Evolutionary conservation across 257 asterid genomes (phyloP).

Genomic region (Ehretia macrophylla): DNA sequence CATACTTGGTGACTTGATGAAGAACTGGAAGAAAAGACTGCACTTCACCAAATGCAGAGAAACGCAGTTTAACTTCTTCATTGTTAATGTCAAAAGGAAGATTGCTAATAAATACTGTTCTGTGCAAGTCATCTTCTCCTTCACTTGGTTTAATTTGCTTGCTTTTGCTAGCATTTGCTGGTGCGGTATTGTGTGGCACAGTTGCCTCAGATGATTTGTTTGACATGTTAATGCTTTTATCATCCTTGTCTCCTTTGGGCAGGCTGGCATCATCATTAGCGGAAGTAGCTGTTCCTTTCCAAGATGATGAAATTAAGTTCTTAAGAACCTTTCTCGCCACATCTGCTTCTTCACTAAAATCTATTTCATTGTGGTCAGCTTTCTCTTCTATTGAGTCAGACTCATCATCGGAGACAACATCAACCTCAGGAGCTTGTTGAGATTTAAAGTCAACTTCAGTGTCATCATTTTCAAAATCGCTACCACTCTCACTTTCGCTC

Average conservation of each 20-base stretch:
- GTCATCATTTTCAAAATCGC: constrained; percentile 46
- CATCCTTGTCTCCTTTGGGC: constrained; percentile 34
- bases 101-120: constrained; percentile 76
- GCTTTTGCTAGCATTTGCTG: constrained; percentile 15
- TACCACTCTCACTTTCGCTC: constrained; percentile 34
- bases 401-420: constrained; percentile 36
- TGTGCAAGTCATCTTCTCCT: constrained; percentile 68
- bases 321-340: constrained; percentile 70
- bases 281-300: constrained; percentile 25
- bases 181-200: constrained; percentile 10
- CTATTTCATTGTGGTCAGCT: constrained; percentile 32
- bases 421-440: constrained; percentile 25
- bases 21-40: constrained; percentile 76
- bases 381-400: constrained; percentile 38
- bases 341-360: constrained; percentile 68
- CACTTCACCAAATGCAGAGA: constrained; percentile 81
- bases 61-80: constrained; percentile 81
- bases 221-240: constrained; percentile 26
- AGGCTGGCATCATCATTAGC: constrained; percentile 22
- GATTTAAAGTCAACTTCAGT: constrained; percentile 35
- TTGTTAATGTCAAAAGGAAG: constrained; percentile 70
- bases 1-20: constrained; percentile 83
- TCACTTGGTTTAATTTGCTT: constrained; percentile 31
- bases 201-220: constrained; percentile 28
- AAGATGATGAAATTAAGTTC: constrained; percentile 49